These are phyloP conservation scores for Fusarium paranaense DNA, from an alignment of 2,329 filamentous ascomycete genomes.

Conservation along the genomic window DNA sequence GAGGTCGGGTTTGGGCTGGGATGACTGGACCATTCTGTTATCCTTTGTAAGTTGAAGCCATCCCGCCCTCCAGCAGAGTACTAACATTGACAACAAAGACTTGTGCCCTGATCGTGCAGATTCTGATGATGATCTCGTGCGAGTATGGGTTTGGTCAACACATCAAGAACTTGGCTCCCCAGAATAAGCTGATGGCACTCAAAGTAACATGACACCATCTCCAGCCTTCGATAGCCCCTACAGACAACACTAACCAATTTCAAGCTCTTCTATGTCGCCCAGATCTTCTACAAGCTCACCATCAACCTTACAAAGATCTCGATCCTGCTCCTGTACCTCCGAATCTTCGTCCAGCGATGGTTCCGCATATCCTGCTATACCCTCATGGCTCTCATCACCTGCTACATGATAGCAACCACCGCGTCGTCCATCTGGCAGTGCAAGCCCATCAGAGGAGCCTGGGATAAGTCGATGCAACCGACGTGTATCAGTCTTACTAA, in stretches of 20 bases:
- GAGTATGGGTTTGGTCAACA: slow-evolving; percentile 58
- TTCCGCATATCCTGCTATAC: slow-evolving; percentile 58
- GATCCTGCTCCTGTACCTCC: slow-evolving; percentile 65
- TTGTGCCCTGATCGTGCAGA: slow-evolving; percentile 51
- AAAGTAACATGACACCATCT: slow-evolving; percentile 43
- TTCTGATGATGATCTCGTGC: slow-evolving; percentile 55
- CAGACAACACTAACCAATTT: not conserved
- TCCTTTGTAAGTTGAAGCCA: slow-evolving; percentile 51
- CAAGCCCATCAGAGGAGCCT: slow-evolving; percentile 58
- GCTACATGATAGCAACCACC: slow-evolving; percentile 60
- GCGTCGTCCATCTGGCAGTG: slow-evolving; percentile 63
- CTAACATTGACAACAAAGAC: slow-evolving; percentile 39
- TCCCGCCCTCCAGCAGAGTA: not conserved
- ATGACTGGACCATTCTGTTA: slow-evolving; percentile 57
- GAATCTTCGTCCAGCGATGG: slow-evolving; percentile 61
- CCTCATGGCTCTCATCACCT: slow-evolving; percentile 55
- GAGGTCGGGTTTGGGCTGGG: slow-evolving; percentile 52
- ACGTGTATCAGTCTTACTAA: slow-evolving; percentile 58
- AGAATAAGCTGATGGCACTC: slow-evolving; percentile 52
- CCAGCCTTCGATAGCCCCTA: not conserved
- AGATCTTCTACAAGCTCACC: slow-evolving; percentile 66
- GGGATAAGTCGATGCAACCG: slow-evolving; percentile 56
- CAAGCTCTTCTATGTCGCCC: slow-evolving; percentile 63
- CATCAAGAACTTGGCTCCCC: slow-evolving; percentile 47
- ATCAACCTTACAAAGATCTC: slow-evolving; percentile 66